Conservation (phyloP, 257 asterid genomes). For the Oldenlandia corymbosa region DNA sequence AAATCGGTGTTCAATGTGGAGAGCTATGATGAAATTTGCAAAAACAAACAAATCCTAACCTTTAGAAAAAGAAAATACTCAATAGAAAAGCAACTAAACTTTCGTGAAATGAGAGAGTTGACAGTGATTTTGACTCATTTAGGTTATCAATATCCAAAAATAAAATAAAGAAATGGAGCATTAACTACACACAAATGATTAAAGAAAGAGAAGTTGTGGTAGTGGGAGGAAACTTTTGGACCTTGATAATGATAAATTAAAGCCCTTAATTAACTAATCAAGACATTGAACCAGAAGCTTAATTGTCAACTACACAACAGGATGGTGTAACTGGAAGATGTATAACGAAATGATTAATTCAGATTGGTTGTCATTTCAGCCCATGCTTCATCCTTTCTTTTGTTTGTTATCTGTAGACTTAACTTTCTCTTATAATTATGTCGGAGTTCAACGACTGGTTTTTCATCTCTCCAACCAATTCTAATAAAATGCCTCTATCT, state of each 20-base stretch:
- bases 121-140: neutral
- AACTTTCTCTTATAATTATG: neutral
- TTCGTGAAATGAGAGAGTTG: no score
- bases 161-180: neutral
- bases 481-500: no score
- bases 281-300: neutral
- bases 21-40: no score
- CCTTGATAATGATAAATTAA: neutral
- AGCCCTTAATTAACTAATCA: neutral
- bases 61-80: no score
- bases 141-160: neutral
- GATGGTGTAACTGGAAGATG: neutral
- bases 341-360: slow-evolving; percentile 1
- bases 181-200: slow-evolving; percentile 2
- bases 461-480: no score
- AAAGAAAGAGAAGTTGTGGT: slow-evolving; percentile 3
- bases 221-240: neutral
- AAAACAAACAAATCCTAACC: no score
- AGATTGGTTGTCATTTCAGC: slow-evolving; percentile 6
- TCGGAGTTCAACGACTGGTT: neutral
- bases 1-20: no score
- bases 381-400: neutral
- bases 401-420: no score
- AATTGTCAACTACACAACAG: neutral
- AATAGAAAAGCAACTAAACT: no score